These are phyloP conservation scores for Aspergillus diversus DNA, from an alignment of 495 filamentous ascomycete species.

Conservation along the genomic window DNA sequence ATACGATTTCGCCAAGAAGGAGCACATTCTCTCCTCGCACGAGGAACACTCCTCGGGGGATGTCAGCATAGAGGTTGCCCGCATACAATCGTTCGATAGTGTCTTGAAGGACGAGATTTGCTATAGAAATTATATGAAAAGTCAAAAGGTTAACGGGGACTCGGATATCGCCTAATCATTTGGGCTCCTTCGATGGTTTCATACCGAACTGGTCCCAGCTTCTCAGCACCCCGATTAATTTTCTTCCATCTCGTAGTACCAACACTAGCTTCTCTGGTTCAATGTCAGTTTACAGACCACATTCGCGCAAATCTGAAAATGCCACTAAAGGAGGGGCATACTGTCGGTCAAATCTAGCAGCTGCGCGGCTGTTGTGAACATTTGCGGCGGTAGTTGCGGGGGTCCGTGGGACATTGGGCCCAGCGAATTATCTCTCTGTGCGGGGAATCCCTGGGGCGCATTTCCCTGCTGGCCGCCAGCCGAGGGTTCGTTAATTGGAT, in stretches of 20 bases:
- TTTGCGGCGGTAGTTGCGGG: conserved; percentile 67
- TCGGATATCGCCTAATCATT: neutral
- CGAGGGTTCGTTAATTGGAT: conserved; percentile 44
- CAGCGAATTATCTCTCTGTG: conserved; percentile 29
- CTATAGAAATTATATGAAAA: conserved; percentile 45
- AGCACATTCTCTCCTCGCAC: conserved; percentile 94
- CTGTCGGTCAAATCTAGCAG: conserved; percentile 95
- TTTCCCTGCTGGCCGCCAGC: conserved; percentile 37
- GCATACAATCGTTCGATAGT: conserved; percentile 86
- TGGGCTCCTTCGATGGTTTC: conserved; percentile 24
- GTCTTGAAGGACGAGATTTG: conserved; percentile 91
- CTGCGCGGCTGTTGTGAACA: conserved; percentile 98
- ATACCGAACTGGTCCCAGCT: conserved; percentile 99
- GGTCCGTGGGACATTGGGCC: conserved; percentile 40
- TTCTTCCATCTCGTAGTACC: conserved; percentile 87
- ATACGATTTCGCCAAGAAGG: conserved; percentile 86
- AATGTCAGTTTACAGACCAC: conserved; percentile 5
- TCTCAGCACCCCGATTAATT: conserved; percentile 86
- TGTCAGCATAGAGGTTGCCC: conserved; percentile 74
- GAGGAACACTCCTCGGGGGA: conserved; percentile 80
- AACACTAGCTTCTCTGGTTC: conserved; percentile 85
- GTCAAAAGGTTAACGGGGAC: conserved; percentile 23
- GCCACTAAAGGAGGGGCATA: conserved; percentile 41
- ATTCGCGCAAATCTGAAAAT: neutral
- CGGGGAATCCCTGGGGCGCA: conserved; percentile 32